These are phyloP conservation scores for Alisma plantagoaquatica DNA, from an alignment of 106 monocot genomes.

Conservation along the genomic window DNA sequence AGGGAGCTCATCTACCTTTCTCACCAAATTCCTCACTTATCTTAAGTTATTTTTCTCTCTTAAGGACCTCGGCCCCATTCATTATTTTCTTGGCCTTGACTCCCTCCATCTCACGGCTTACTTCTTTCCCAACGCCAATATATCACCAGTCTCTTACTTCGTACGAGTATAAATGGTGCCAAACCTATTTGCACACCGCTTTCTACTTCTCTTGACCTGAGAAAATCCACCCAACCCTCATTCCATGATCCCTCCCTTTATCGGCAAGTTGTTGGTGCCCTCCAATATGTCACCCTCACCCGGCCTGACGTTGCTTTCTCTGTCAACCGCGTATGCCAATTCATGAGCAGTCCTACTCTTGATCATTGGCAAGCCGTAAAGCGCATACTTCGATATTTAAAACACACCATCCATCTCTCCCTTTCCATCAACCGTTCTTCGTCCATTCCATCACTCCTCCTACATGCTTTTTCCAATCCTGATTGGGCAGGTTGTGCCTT, in stretches of 20 bases:
- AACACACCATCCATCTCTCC: neutral
- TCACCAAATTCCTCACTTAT: neutral
- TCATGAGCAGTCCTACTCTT: neutral
- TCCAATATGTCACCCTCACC: constrained; percentile 7
- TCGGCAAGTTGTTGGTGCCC: neutral
- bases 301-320: constrained; percentile 3
- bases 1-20: neutral
- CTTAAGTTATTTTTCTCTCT: neutral
- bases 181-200: neutral
- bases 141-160: neutral
- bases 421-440: neutral
- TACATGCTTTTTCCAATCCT: constrained; percentile 1
- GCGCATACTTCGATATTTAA: constrained; percentile 1
- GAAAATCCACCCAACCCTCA: neutral
- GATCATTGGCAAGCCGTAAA: neutral
- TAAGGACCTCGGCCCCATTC: neutral
- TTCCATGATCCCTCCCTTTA: neutral
- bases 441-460: neutral
- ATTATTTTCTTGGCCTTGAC: constrained; percentile 4
- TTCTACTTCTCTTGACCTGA: neutral
- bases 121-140: neutral
- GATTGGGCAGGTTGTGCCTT: constrained; percentile 6
- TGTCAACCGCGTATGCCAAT: constrained; percentile 2
- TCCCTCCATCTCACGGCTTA: neutral
- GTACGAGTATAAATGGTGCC: neutral